Base-by-base conservation (phyloP, 176 grass and related monocot species). In the Alopecurus myosuroides region DNA sequence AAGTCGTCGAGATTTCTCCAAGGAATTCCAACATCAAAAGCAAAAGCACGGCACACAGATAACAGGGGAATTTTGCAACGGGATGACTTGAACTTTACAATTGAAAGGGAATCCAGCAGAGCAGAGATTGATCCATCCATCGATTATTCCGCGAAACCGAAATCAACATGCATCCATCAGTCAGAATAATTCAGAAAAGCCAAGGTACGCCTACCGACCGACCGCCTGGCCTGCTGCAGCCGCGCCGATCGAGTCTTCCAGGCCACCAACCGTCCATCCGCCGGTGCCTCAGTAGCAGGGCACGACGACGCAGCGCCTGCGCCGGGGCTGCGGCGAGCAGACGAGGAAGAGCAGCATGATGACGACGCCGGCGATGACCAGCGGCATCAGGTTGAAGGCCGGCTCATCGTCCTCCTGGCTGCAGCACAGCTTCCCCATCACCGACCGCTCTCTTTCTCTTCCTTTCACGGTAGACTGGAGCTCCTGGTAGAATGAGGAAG, bases 341-440 rank as follows among this genome's bases (percentile, higher is more conserved):
- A 90, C 6, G 77, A 88, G 10, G 89, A 93, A 31, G 65, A 95
- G 69, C 62, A 95, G 81, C 81, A 95, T 64, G n/a, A 83, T 85
- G 78, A 98, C 53, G 40, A 91, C 77, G 39, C 85, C 14, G 31
- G 91, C 79, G 23, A 95, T 52, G 0, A 98, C 50, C 34, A 95
- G 35, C 69, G 90, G 79, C 88, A 95, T 49, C 39, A 88, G 11
- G 67, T 80, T 89, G 86, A 93, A 86, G 57, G 37, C 87, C n/a
- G 82, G 80, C 44, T 87, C 81, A 3, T 94, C 95, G 1, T 89
- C 89, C 11, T 82, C 42, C 0, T 69, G 50, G 30, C 84, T 82
- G 78, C 95, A 97, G 29, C 90, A 94, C 61, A 97, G 4, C 83
- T 97, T 97, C 42, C 90, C 95, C 95, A 97, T 97, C 17, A 8